phyloP scores from a whole-genome alignment of 306 rosid genomes.

The Astragalus glycyphyllos region DNA sequence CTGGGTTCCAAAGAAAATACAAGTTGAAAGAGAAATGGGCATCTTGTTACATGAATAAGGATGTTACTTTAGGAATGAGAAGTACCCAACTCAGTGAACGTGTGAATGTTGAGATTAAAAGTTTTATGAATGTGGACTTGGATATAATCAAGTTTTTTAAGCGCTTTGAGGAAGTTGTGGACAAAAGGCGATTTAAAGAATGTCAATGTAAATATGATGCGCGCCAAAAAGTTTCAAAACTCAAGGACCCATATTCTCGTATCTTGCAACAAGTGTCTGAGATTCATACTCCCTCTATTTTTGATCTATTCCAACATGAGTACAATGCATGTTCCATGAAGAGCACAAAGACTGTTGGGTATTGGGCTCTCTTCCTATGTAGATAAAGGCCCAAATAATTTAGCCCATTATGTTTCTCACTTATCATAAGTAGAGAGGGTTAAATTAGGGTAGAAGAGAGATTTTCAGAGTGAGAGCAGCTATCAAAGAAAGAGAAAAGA shows the following conservation, averaged over 20 bases:
- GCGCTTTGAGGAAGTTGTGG: neutral
- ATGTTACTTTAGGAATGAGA: too few relatives aligned
- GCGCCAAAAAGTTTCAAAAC: neutral
- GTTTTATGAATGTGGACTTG: neutral
- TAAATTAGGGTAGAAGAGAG: too few relatives aligned
- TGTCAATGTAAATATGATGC: neutral
- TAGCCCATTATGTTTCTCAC: too few relatives aligned
- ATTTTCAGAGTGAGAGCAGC: too few relatives aligned
- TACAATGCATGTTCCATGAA: neutral
- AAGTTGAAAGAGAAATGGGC: too few relatives aligned
- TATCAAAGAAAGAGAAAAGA: too few relatives aligned
- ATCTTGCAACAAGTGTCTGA: neutral
- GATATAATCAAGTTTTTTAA: neutral
- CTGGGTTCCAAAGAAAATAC: too few relatives aligned
- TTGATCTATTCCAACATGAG: neutral
- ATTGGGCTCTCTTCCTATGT: too few relatives aligned
- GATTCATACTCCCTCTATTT: neutral
- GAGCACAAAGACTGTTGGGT: neutral
- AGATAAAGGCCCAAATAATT: too few relatives aligned
- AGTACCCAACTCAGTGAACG: neutral
- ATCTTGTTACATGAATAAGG: too few relatives aligned
- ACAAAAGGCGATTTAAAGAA: neutral
- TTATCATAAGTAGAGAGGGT: too few relatives aligned
- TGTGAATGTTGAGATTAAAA: neutral
- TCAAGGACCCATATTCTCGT: neutral